A percentile compares a stretch with the other conserved stretches of the same genome.
Conservation (phyloP, 768 basidiomycete genomes). For the Amanita exitialis region DNA sequence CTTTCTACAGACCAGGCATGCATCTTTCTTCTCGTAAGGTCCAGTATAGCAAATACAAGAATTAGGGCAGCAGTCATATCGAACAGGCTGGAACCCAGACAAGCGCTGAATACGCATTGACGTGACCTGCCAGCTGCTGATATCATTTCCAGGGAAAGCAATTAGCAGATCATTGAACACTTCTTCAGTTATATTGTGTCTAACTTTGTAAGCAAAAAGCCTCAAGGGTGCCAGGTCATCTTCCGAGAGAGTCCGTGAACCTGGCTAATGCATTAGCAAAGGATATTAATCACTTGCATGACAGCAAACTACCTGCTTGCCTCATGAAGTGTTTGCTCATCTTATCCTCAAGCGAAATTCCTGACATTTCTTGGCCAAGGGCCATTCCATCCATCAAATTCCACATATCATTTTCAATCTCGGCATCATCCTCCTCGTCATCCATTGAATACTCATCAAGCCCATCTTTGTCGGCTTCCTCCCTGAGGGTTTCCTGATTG, state of each 20-base stretch:
- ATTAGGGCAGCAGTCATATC: background rate
- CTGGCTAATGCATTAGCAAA: background rate
- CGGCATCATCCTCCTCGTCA: background rate
- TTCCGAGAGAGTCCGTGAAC: background rate
- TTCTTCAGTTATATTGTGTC: background rate
- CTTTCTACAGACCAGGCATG: constrained; percentile 9
- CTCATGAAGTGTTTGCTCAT: background rate
- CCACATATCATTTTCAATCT: background rate
- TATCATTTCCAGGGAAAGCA: background rate
- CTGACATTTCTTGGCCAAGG: background rate
- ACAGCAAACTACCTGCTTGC: background rate
- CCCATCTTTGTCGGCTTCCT: background rate
- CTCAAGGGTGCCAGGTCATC: background rate
- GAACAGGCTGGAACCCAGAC: background rate
- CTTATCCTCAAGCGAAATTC: background rate
- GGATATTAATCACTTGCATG: background rate
- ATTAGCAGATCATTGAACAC: background rate
- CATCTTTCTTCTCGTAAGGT: background rate
- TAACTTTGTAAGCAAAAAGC: background rate
- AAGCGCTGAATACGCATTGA: background rate
- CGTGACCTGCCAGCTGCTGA: background rate
- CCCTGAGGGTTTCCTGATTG: background rate
- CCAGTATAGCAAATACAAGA: background rate
- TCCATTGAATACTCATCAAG: background rate
- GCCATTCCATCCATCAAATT: background rate